phyloP scores from a whole-genome alignment of 768 basidiomycete genomes.

The Boletus rubropictus region DNA sequence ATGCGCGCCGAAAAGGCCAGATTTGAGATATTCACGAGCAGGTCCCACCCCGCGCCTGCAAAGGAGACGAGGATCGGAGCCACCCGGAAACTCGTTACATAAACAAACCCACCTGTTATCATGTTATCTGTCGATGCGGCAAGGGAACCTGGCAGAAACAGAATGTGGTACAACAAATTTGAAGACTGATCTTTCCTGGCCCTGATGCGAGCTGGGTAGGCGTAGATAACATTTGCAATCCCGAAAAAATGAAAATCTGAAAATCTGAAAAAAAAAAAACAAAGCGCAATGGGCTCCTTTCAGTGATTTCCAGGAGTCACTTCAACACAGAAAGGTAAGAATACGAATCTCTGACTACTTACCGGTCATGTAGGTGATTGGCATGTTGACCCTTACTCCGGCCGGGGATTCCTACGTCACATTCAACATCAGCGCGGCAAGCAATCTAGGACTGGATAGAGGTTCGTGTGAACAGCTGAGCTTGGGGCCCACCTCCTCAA shows the following conservation, averaged over 20 bases:
- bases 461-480: slow-evolving; percentile 38
- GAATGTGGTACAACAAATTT: too few species aligned
- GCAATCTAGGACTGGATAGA: slow-evolving; percentile 43
- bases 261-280: too few species aligned
- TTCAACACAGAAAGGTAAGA: slow-evolving; percentile 22
- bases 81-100: too few species aligned
- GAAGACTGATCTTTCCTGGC: too few species aligned
- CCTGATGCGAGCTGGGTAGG: too few species aligned
- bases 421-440: slow-evolving; percentile 46
- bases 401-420: slow-evolving; percentile 44
- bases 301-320: slow-evolving; percentile 47
- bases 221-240: too few species aligned
- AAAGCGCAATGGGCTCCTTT: too few species aligned
- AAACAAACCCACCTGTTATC: too few species aligned
- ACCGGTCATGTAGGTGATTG: slow-evolving; percentile 31
- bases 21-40: background rate
- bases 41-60: background rate
- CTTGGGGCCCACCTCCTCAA: slow-evolving; percentile 36
- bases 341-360: background rate
- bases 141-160: too few species aligned
- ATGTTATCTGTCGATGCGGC: too few species aligned
- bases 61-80: too few species aligned
- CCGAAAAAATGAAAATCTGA: too few species aligned
- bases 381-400: slow-evolving; percentile 47
- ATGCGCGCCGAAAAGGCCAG: background rate